Percentiles rank a stretch among this genome's conserved stretches.
Evolutionary conservation across 2,329 filamentous ascomycete genomes (phyloP).

Genomic region (Dactylellina parvicollis): DNA sequence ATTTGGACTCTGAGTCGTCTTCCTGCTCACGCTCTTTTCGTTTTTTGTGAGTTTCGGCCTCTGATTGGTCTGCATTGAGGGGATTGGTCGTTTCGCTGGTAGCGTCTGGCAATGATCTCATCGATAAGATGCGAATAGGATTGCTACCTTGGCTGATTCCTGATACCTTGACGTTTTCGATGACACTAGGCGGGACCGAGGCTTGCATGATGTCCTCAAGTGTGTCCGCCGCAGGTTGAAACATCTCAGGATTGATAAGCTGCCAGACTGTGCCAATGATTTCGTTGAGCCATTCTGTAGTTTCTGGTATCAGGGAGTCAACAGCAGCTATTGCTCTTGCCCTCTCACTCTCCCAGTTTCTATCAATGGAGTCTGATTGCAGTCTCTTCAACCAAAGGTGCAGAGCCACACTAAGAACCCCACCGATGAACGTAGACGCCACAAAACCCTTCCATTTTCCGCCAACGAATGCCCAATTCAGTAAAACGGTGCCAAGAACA

Average conservation of each 20-base stretch:
- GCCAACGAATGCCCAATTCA: slow-evolving; percentile 48
- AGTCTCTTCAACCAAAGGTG: slow-evolving; percentile 51
- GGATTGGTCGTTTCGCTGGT: slow-evolving; percentile 75
- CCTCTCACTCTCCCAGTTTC: slow-evolving; percentile 52
- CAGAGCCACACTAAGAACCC: slow-evolving; percentile 49
- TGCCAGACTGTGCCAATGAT: slow-evolving; percentile 86
- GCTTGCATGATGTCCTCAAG: slow-evolving; percentile 97
- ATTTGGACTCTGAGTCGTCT: slow-evolving; percentile 63
- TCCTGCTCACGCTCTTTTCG: slow-evolving; percentile 49
- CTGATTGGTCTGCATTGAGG: slow-evolving; percentile 82
- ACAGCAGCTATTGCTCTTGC: slow-evolving; percentile 36
- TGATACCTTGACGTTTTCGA: slow-evolving; percentile 93
- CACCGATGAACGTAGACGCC: slow-evolving; percentile 47
- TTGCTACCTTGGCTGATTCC: slow-evolving; percentile 95
- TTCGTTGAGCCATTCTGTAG: slow-evolving; percentile 84
- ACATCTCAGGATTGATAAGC: slow-evolving; percentile 94
- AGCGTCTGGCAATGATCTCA: slow-evolving; percentile 65
- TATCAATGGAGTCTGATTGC: slow-evolving; percentile 43
- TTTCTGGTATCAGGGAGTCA: slow-evolving; percentile 54
- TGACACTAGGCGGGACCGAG: slow-evolving; percentile 80
- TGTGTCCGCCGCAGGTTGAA: slow-evolving; percentile 88
- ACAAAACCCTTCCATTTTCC: slow-evolving; percentile 51
- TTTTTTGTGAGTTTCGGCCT: slow-evolving; percentile 42
- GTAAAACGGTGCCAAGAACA: slow-evolving; percentile 37
- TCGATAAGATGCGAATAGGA: slow-evolving; percentile 78